Evolutionary conservation across 805 yeast species (phyloP), one percentile per base, ranked within the genome.

Genomic region (Ogataea salicorniae): DNA sequence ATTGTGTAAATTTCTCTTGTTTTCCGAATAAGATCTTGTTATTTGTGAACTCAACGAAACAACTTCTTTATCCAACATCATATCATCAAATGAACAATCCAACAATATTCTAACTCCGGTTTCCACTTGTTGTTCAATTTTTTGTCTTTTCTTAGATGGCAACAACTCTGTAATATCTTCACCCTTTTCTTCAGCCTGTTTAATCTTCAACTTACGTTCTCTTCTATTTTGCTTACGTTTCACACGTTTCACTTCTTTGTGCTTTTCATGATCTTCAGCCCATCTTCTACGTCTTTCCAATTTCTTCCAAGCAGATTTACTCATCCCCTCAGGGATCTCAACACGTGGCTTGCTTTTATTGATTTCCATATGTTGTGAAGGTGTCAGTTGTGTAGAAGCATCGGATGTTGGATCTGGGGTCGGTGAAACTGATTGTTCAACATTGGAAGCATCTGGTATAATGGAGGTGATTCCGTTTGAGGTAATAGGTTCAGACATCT

Each of bases 31-130:
- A 43, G 88, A 76, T 49, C 97, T 74, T 3, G 92, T 81, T 43
- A 94, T 74, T 67, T 92, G 99, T 43, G 81, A 77, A 6, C 89
- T 78, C 60, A 92, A 66, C 18, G 96, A 87, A 2, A 77, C 77
- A 40, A 79, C 71, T 51, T 79, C 83, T 54, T 83, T 83, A 17
- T 82, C 87, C 35, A 76, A 79, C 99, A 94, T 94, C 58, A 86
- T 61, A 40, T 87, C 94, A 60, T 94, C 98, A 64, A 92, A 92
- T 15, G 77, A 86, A 67, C 99, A 92, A 66, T 92, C 99, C 53
- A 91, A 61, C n/a, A 91, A 69, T 26, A 91, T 72, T 6, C 63
- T 68, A 7, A 81, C 74, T 0, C 76, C 80, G 2, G 81, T 71
- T 13, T 66, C 66, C 2, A 52, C 56, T 59, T 83, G 90, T 14